phyloP scores from a whole-genome alignment of 2,329 filamentous ascomycete species.

The Cercospora beticola region DNA sequence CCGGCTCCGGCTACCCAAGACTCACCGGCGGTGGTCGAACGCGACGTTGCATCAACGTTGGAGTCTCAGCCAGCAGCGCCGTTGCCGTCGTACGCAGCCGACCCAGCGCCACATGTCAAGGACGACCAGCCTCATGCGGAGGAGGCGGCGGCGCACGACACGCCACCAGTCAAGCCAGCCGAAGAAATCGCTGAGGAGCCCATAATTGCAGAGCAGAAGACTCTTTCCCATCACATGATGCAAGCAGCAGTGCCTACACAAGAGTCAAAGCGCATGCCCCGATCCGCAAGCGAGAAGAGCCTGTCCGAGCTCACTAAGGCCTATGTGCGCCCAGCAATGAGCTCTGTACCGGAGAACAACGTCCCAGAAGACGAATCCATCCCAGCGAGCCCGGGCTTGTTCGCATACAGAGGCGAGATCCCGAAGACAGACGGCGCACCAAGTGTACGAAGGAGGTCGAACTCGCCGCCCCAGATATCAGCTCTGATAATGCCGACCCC shows the following conservation, averaged over 20 bases:
- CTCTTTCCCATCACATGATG: not conserved
- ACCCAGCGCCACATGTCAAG: not conserved
- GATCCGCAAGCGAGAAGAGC: slow-evolving; percentile 26
- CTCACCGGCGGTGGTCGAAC: not conserved
- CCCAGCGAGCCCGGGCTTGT: slow-evolving; percentile 22
- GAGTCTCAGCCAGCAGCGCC: not conserved
- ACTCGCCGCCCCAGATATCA: slow-evolving; percentile 6
- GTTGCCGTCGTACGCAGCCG: not conserved
- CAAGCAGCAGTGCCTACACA: not conserved
- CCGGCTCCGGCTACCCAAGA: not conserved
- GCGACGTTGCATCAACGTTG: not conserved
- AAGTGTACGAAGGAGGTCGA: slow-evolving; percentile 13
- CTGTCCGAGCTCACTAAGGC: slow-evolving; percentile 26
- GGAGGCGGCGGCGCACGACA: not conserved
- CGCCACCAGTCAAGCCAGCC: not conserved
- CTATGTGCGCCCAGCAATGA: slow-evolving; percentile 28
- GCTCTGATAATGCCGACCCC: not conserved
- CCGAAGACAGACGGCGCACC: slow-evolving; percentile 21
- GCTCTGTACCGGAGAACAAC: slow-evolving; percentile 31
- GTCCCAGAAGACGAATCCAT: slow-evolving; percentile 18
- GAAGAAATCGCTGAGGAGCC: not conserved
- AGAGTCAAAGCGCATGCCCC: slow-evolving; percentile 6
- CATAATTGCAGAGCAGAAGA: not conserved
- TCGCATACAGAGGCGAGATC: slow-evolving; percentile 33
- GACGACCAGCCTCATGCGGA: not conserved